Base-by-base conservation (phyloP, 208 protist species). In the Wallacemonas sp. region DNA sequence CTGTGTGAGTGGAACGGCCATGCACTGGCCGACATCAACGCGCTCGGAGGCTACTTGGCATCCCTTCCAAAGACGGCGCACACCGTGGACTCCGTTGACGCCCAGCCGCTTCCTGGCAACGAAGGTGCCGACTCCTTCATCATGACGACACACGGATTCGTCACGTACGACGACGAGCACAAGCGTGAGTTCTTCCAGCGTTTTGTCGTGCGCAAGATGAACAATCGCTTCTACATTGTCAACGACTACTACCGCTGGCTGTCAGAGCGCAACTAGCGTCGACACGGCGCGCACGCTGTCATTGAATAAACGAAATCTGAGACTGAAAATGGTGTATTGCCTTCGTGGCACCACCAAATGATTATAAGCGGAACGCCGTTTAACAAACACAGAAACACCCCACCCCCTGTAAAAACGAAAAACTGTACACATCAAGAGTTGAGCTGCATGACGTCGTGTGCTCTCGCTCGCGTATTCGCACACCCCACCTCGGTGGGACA, bases 171-270 rank as follows among this genome's bases (percentile, higher is more conserved):
- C 65, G 82, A 91, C 52, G 90, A 96, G 71, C 90, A 96, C 71
- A 81, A 80, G 52, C 69, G 90, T 6, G 84, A 94, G 63, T 96
- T 96, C 36, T 96, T 84, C 60, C 90, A 96, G 65, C 80, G 90
- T 23, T 72, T 96, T 54, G 82, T 94, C 16, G 77, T 96, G 52
- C 76, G 87, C n/a, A 78, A 81, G 38, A 69, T 76, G 29, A 78
- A 87, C n/a, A 83, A 79, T 27, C 65, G 74, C 2, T 93, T 88
- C 48, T 94, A 94, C 79, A 94, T 96, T 27, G 24, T 96, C 19
- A 92, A 96, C 61, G 90, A 96, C 69, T 96, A 96, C 80, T 94
- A 94, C 70, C 87, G 90, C 64, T 96, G 90, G 90, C 68, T 94
- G 17, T 77, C 76, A 47, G 89, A 95, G 72, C 78, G 77, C 44